A percentile compares a stretch with the other conserved stretches of the same genome.
These are phyloP conservation scores for Fusarium bulbicola DNA, from an alignment of 2,329 filamentous ascomycete species.

Conservation along the genomic window DNA sequence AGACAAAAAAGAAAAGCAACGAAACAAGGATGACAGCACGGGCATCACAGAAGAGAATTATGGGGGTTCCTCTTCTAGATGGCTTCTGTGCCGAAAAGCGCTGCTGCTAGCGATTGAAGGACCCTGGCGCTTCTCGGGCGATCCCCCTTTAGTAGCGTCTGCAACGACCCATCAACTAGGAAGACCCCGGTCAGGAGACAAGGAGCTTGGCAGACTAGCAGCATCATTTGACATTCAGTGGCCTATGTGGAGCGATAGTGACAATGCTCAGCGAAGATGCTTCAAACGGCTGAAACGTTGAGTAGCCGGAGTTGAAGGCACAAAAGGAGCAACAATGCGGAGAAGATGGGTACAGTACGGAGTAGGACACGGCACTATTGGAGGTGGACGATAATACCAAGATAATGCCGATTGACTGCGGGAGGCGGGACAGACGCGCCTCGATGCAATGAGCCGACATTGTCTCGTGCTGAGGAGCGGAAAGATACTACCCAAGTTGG, in stretches of 20 bases:
- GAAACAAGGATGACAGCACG: constrained; percentile 19
- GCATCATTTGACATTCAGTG: constrained; percentile 5
- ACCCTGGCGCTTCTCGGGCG: constrained; percentile 26
- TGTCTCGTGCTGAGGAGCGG: constrained; percentile 11
- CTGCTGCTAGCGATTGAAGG: constrained; percentile 18
- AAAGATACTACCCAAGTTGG: not conserved
- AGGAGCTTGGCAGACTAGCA: constrained; percentile 15
- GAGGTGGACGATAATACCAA: constrained; percentile 11
- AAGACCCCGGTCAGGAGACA: constrained; percentile 38
- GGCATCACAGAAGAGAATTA: constrained; percentile 2
- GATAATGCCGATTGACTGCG: not conserved
- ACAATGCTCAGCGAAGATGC: constrained; percentile 10
- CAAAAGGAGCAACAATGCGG: constrained; percentile 3
- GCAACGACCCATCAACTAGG: constrained; percentile 16
- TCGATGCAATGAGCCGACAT: constrained; percentile 26
- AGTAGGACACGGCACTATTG: not conserved
- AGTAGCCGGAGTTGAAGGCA: not conserved
- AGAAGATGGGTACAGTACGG: constrained; percentile 8
- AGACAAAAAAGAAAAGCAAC: constrained; percentile 38
- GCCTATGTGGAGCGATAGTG: constrained; percentile 13
- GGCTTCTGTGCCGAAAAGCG: constrained; percentile 33
- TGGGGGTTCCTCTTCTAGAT: constrained; percentile 38
- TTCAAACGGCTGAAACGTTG: not conserved
- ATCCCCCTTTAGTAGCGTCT: constrained; percentile 36
- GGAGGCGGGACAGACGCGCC: constrained; percentile 15